phyloP scores from a whole-genome alignment of 2,329 filamentous ascomycete species.

The Daldinia eschscholtzii region DNA sequence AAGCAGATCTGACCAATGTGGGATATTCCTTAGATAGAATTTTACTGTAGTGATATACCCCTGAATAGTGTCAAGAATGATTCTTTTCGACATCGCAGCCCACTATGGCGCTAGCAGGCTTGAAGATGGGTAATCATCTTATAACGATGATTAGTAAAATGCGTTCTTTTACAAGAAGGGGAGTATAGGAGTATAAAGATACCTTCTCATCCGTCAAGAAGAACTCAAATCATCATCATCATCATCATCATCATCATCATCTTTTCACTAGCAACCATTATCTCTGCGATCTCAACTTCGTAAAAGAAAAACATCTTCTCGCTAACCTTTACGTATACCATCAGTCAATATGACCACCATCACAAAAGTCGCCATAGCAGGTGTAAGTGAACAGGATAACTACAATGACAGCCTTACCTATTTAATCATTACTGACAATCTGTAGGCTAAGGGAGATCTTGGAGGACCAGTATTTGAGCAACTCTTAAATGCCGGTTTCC shows the following conservation, averaged over 20 bases:
- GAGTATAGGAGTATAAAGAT: constrained; percentile 20
- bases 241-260: constrained; percentile 2
- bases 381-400: constrained; percentile 31
- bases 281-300: background rate
- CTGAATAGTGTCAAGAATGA: background rate
- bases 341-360: constrained; percentile 41
- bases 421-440: background rate
- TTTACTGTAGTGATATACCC: background rate
- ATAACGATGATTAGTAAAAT: constrained; percentile 13
- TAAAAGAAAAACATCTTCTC: background rate
- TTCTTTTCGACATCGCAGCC: background rate
- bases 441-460: constrained; percentile 51
- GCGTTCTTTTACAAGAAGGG: background rate
- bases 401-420: background rate
- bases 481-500: constrained; percentile 58
- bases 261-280: background rate
- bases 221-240: background rate
- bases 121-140: background rate
- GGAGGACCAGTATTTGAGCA: constrained; percentile 56
- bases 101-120: background rate
- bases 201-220: background rate
- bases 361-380: constrained; percentile 43
- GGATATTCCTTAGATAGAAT: constrained; percentile 17
- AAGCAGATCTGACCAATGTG: constrained; percentile 13
- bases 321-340: constrained; percentile 5